Evolutionary conservation across 1,284 basidiomycete species (phyloP).

Genomic region (Ceratobasidium sp.): DNA sequence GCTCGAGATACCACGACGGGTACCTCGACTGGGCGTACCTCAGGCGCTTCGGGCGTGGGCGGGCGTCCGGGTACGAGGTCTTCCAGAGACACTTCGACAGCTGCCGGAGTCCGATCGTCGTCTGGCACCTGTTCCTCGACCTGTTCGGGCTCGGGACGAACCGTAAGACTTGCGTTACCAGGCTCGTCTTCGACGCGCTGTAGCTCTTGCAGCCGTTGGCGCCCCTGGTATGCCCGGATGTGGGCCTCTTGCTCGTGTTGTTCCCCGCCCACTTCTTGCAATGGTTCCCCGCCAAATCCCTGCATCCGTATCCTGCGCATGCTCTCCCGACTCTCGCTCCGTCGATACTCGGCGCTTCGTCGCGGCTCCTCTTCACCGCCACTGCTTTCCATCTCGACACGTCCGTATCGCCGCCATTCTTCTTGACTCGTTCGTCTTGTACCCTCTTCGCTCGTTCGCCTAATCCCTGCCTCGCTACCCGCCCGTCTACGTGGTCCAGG

Average conservation of each 20-base stretch:
- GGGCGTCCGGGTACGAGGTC: background rate
- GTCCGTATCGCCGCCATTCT: background rate
- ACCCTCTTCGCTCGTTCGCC: background rate
- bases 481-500: background rate
- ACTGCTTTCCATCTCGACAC: background rate
- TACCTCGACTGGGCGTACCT: too few relatives aligned
- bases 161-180: background rate
- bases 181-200: background rate
- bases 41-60: too few relatives aligned
- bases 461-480: background rate
- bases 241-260: too few relatives aligned
- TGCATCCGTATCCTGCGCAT: background rate
- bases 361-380: conserved; percentile 5
- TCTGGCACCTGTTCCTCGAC: background rate
- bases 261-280: too few relatives aligned
- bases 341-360: background rate
- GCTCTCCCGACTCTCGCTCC: background rate
- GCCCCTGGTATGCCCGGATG: too few relatives aligned
- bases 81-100: background rate
- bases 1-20: background rate
- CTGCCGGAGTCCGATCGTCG: background rate
- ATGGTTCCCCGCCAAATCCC: too few relatives aligned
- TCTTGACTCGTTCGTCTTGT: background rate
- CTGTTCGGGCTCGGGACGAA: background rate
- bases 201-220: background rate